These are phyloP conservation scores for Nelumbo lutea DNA, from an alignment of 164 flowering plant species.

Conservation along the genomic window DNA sequence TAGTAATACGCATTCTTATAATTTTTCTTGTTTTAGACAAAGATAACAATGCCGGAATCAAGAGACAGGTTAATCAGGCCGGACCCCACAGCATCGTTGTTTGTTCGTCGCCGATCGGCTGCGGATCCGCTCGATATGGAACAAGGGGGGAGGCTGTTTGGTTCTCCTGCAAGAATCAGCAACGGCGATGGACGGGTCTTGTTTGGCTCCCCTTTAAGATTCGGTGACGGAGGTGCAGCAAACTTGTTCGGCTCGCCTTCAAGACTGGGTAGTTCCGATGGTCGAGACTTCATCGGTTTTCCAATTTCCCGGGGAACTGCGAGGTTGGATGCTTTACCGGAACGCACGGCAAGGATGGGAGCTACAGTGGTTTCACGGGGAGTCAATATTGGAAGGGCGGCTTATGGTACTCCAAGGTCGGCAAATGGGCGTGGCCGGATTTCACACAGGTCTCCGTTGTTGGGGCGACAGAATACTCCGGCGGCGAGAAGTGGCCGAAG, in stretches of 20 bases:
- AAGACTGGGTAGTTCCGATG: too few species aligned
- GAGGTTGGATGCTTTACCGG: not conserved
- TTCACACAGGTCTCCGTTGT: slow-evolving; percentile 10
- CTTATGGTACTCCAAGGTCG: slow-evolving; percentile 17
- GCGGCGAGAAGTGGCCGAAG: slow-evolving; percentile 17
- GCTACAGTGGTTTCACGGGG: slow-evolving; percentile 7
- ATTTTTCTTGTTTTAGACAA: not conserved
- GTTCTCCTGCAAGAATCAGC: not conserved
- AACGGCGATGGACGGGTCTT: slow-evolving; percentile 1
- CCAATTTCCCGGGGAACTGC: not conserved
- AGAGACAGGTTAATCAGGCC: slow-evolving; percentile 42
- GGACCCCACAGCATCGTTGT: slow-evolving; percentile 21
- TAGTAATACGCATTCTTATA: not conserved
- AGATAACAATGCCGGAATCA: slow-evolving; percentile 28
- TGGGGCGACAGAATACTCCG: slow-evolving; percentile 28
- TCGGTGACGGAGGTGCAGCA: too few species aligned
- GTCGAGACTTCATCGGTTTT: too few species aligned
- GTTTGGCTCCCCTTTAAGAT: slow-evolving; percentile 12
- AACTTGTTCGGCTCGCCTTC: too few species aligned
- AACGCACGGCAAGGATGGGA: not conserved
- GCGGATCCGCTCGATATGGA: slow-evolving; percentile 11
- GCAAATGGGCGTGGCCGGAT: slow-evolving; percentile 16
- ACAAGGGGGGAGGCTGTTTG: not conserved
- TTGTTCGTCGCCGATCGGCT: slow-evolving; percentile 18
- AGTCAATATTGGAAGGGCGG: slow-evolving; percentile 19